Base-by-base conservation (phyloP, 495 filamentous ascomycete genomes). In the Terfezia boudieri region DNA sequence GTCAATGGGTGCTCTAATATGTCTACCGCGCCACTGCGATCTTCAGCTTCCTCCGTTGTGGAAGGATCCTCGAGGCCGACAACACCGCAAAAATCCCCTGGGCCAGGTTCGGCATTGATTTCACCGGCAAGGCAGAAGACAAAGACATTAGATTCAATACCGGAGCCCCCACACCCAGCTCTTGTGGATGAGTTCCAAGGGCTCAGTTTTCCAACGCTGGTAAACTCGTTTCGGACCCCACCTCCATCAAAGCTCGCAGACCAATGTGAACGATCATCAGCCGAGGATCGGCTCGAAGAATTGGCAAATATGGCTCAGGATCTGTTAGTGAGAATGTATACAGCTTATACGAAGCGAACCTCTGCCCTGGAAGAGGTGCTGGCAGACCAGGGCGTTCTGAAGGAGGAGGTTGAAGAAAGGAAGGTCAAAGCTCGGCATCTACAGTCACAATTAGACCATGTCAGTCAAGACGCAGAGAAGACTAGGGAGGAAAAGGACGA, bases 311-410 rank as follows among this genome's bases (percentile, higher is more conserved):
- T 62, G 8, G 62, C 63, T 3, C 58, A 57, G 1, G 62, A 65
- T 23, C 56, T 65, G 12, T 52, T 65, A 36, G 62, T 65, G 26
- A 59, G 63, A 43, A 60, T 65, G 20, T 65, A 65, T 43, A 36
- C 58, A 5, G 62, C 63, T 16, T 65, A 65, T 38, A 63, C 55
- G 37, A 55, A 53, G 12, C 63, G 63, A 37, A 65, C 63, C 4
- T 10, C 36, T 0, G 54, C 59, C 11, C 50, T 65, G 17, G 41
- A 52, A 4, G 56, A 60, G 12, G 52, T 59, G 23, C 52, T 65
- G 38, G 46, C 52, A 11, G 53, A 60, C 9, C 55, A 58, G 2
- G 57, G 55, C 8, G 57, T 49, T 17, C 48, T 49, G 4, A 46
- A 51, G 35, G 63, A 65, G 36, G 43, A 65, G 9, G 17, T 62